These are phyloP conservation scores for Mortierella sp. DNA, from an alignment of 371 early-diverging fungal species.

Conservation along the genomic window DNA sequence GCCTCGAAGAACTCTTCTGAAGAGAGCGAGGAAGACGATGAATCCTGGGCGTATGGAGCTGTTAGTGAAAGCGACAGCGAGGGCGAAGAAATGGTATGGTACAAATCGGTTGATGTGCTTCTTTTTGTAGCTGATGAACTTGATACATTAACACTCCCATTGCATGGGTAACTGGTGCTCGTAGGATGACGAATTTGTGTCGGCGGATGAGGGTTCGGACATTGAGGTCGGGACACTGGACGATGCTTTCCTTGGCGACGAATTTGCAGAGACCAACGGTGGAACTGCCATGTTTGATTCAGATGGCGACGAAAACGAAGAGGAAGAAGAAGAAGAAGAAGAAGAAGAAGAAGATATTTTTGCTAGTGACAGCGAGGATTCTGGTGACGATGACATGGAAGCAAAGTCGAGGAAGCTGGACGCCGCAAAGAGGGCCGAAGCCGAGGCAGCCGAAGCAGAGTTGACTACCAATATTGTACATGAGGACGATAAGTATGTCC, in stretches of 20 bases:
- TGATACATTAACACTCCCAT: background rate
- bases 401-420: conserved; percentile 60
- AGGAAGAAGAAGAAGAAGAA: conserved; percentile 52
- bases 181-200: conserved; percentile 56
- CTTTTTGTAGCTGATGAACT: background rate
- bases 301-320: conserved; percentile 58
- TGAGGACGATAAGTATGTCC: conserved; percentile 74
- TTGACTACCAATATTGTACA: conserved; percentile 76
- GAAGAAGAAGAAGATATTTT: conserved; percentile 58
- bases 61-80: conserved; percentile 29
- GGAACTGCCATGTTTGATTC: conserved; percentile 48
- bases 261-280: conserved; percentile 48
- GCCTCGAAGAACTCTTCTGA: conserved; percentile 10
- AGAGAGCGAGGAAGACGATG: conserved; percentile 52
- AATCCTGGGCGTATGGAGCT: conserved; percentile 54
- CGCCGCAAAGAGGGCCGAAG: conserved; percentile 65
- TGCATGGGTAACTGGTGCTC: background rate
- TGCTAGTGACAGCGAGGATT: conserved; percentile 57
- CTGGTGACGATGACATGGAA: conserved; percentile 63
- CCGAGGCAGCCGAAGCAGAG: conserved; percentile 78
- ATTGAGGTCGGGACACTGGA: conserved; percentile 39
- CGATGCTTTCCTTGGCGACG: conserved; percentile 53
- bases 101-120: too few relatives aligned
- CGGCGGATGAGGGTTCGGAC: conserved; percentile 57
- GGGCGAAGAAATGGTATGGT: conserved; percentile 42